These are phyloP conservation scores for Acacia pycnantha DNA, from an alignment of 331 rosid genomes.

Conservation along the genomic window DNA sequence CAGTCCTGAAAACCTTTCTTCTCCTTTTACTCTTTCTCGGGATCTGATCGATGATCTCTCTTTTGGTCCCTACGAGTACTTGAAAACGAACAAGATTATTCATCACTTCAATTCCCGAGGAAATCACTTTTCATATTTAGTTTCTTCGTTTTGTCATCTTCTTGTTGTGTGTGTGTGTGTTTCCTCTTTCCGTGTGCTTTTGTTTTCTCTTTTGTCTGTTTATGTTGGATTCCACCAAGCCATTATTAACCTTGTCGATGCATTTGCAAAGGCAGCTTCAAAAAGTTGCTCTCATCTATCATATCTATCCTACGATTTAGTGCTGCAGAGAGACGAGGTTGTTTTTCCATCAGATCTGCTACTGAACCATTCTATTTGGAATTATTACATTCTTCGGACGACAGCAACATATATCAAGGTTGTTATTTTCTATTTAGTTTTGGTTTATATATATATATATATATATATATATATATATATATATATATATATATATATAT, in stretches of 20 bases:
- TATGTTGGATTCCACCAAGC: constrained; percentile 17
- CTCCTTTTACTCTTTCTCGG: constrained; percentile 37
- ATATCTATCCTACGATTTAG: background rate
- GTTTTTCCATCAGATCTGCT: constrained; percentile 48
- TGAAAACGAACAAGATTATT: background rate
- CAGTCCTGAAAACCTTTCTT: constrained; percentile 25
- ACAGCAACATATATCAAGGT: constrained; percentile 40
- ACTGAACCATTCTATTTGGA: constrained; percentile 17
- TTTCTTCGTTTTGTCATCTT: background rate
- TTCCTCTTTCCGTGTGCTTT: constrained; percentile 29
- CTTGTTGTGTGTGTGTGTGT: background rate
- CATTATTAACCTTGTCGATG: constrained; percentile 23
- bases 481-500: no score
- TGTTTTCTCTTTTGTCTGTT: constrained; percentile 1
- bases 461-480: no score
- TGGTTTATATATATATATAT: no score
- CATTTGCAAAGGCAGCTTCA: constrained; percentile 15
- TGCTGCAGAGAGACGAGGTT: constrained; percentile 30
- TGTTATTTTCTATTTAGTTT: background rate
- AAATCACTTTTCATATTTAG: background rate
- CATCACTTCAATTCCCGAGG: constrained; percentile 60
- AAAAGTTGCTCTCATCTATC: background rate
- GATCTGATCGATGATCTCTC: constrained; percentile 47
- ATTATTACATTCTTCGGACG: constrained; percentile 25
- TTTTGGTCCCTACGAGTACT: background rate